Evolutionary conservation across 805 yeast species (phyloP).

Genomic region (Cyberlindnera lachancei): DNA sequence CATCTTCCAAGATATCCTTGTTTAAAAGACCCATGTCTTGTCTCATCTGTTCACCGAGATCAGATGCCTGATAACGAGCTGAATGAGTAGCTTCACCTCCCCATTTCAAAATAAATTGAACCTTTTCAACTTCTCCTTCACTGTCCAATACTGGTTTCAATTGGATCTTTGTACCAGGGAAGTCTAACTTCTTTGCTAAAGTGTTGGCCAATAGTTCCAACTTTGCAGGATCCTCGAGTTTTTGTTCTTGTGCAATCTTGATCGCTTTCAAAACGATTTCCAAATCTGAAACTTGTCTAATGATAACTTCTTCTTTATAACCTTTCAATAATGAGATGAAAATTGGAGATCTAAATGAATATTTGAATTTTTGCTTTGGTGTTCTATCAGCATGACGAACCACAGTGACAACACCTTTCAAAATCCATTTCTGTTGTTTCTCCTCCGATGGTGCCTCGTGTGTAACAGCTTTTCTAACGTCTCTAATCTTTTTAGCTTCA

Average conservation of each 20-base stretch:
- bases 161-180: constrained; percentile 97
- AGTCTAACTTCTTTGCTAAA: constrained; percentile 75
- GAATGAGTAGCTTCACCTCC: constrained; percentile 99
- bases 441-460: constrained; percentile 30
- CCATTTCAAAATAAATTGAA: constrained; percentile 94
- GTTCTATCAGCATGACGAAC: constrained; percentile 98
- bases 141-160: constrained; percentile 75
- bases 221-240: constrained; percentile 75
- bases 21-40: constrained; percentile 85
- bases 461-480: constrained; percentile 29
- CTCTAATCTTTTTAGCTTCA: constrained; percentile 47
- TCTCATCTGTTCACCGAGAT: constrained; percentile 91
- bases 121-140: constrained; percentile 79
- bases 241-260: constrained; percentile 67
- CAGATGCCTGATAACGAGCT: constrained; percentile 88
- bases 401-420: constrained; percentile 86
- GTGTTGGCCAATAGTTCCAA: constrained; percentile 73
- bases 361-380: constrained; percentile 96
- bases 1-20: constrained; percentile 75
- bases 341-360: constrained; percentile 81
- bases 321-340: constrained; percentile 87
- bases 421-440: constrained; percentile 81
- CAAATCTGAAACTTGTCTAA: constrained; percentile 81
- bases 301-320: constrained; percentile 92
- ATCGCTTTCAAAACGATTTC: constrained; percentile 82